Evolutionary conservation across 805 yeast species (phyloP), one percentile per base, ranked within the genome.

Genomic region (Ogataea pilisensis): DNA sequence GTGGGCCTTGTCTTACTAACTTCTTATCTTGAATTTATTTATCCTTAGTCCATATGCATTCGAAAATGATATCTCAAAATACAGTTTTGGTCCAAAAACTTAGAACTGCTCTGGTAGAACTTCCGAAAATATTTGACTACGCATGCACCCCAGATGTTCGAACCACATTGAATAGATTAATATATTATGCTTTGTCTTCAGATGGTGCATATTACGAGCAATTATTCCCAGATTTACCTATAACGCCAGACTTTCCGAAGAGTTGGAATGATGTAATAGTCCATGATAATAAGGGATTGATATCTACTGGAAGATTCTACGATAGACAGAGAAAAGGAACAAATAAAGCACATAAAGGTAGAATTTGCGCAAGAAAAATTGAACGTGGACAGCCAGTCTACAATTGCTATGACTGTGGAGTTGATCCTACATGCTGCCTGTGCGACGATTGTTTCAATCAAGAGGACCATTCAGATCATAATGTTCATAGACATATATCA

Each of bases 391-490:
- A 82, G 45, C 78, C 82, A 0, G 81, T 83, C 17, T 85, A 82
- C 56, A 67, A 87, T 41, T 85, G 95, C 55, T 68, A 68, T 26
- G 86, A 84, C 43, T 85, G 95, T 67, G 87, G 85, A 0, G 75
- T 73, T 45, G 95, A 85, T 60, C 79, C 78, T 8, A 82, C 90
- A 0, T 85, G 95, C 67, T 89, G 86, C 26, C 57, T 85, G 21
- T 85, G 95, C 61, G 75, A 72, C 11, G 65, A 78, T 49, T 85
- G 95, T 58, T 85, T 83, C 64, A 81, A 82, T 57, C 72, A 74
- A 40, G 73, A 72, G 4, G 87, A 83, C 51, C 95, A 85, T 57
- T 55, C 61, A 12, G 80, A 72, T 38, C 95, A 85, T 55, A 76
- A 76, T 44, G 85, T 85, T 8, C 63, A 70, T 22, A 70, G 72